Conservation (phyloP, 768 basidiomycete species). For the Tulasnella sp. region DNA sequence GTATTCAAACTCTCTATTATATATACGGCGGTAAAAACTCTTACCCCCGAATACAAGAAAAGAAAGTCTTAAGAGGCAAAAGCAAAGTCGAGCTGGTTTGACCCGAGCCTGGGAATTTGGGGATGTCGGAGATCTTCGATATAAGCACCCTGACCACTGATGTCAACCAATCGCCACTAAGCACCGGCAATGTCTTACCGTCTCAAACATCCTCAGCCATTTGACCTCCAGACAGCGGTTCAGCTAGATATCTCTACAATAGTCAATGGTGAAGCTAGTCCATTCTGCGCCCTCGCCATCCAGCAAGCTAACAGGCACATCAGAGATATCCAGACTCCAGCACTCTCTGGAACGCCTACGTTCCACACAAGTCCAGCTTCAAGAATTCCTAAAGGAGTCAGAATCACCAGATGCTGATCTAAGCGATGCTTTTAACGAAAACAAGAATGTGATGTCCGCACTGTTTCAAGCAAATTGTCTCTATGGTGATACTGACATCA, state of each 20-base stretch:
- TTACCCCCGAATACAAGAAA: no score
- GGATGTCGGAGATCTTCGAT: no score
- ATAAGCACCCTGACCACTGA: no score
- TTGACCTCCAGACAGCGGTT: slow-evolving; percentile 51
- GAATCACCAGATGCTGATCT: slow-evolving; percentile 43
- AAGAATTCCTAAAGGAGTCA: slow-evolving; percentile 32
- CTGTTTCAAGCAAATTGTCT: slow-evolving; percentile 1
- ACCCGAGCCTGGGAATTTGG: no score
- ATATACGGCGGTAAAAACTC: no score
- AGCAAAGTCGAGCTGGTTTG: no score
- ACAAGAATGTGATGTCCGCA: slow-evolving; percentile 51
- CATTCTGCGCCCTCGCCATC: background rate
- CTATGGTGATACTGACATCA: background rate
- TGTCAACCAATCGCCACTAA: no score
- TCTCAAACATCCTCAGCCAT: slow-evolving; percentile 61
- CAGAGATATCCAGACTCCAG: slow-evolving; percentile 65
- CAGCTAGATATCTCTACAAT: slow-evolving; percentile 52
- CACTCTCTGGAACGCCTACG: slow-evolving; percentile 53
- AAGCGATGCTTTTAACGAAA: slow-evolving; percentile 50
- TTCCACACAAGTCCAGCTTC: slow-evolving; percentile 38
- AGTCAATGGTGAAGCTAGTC: slow-evolving; percentile 43
- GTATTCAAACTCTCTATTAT: no score
- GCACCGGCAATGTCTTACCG: slow-evolving; percentile 18
- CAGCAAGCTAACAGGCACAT: background rate
- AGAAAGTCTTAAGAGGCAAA: no score